Evolutionary conservation across 257 asterid species (phyloP), one percentile per base, ranked within the genome.

Genomic region (Penstemon eatonii): DNA sequence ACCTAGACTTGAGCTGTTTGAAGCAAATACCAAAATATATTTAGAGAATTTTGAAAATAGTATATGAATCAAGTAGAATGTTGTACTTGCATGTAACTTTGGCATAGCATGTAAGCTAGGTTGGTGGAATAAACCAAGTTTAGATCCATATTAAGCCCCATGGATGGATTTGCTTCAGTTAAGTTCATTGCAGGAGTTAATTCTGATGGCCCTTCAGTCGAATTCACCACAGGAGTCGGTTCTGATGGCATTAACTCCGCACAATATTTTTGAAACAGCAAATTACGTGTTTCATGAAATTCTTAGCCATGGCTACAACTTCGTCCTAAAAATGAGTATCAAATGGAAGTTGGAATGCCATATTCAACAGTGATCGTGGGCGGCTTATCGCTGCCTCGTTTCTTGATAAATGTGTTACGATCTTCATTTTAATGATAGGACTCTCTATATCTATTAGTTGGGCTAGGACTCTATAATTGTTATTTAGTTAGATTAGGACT

Each of bases 271-370:
- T 73, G 43, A 80, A 76, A 13, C 68, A 60, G 38, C 79, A 70
- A 44, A 78, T 71, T 40, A 78, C 68, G 43, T 78, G 67, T 60
- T 52, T 65, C 13, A 75, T 43, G 56, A 75, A 83, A 5, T 40
- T 75, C 8, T 62, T 74, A 53, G 82, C 84, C 83, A 83, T 73
- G 75, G 67, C 68, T 40, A 47, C 63, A 53, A 78, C 69, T 3
- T 63, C 78, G 18, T 45, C 75, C 73, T 54, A 68, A 55, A 67
- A 70, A 60, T 65, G 75, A 56, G 62, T 36, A 65, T 76, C 79
- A 18, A 75, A 78, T 37, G 88, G 85, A 64, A 83, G 80, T 57
- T 80, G 88, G 58, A 83, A 83, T 58, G 77, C 85, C 45, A 83
- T 39, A 10, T 65, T 61, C 74, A 79, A 12, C 75, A 83, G 33